Evolutionary conservation across 148 eudicot species (phyloP), one percentile per base, ranked within the genome.

Genomic region (Persicaria tinctoria): DNA sequence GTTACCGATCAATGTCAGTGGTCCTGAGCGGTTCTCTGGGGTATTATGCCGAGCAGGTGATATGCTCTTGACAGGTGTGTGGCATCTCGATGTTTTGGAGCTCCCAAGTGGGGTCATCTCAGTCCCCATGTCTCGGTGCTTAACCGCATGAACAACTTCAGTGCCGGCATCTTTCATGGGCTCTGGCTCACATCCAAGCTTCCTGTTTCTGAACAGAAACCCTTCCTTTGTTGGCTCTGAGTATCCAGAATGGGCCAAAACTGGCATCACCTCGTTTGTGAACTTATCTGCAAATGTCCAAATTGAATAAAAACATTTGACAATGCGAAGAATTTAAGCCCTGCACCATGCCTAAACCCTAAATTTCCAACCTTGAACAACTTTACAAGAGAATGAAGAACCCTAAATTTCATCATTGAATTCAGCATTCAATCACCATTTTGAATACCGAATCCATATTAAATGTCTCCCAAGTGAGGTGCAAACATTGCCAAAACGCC

Each of bases 91-190:
- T 72, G 96, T 89, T 32, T 90, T 89, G 13, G 89, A 87, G 76
- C 98, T 93, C 10, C 87, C 96, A 48, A 93, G 80, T 0, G 98
- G 98, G 18, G 96, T 90, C 98, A 90, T 93, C 77, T 93, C 98
- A 11, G 98, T 93, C 51, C 98, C 98, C 50, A 84, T 66, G 79
- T 93, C 96, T 75, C 90, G 83, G 78, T 93, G 96, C 75, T 89
- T 78, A 16, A 81, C 77, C 48, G 82, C 90, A 9, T 78, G 80
- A 68, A 79, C 74, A 59, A 82, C 81, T 45, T 88, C 90, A n/a
- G 83, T 74, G 16, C 70, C 66, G 23, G 84, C 85, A 45, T 83
- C 83, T 74, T 74, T 84, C 81, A 71, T 80, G 44, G 86, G 78
- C 16, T 32, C 38, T 32, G 38, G 38, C 1, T 90, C 82, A 38